phyloP scores from a whole-genome alignment of 1,139 yeast species.

The Pichia sp. region DNA sequence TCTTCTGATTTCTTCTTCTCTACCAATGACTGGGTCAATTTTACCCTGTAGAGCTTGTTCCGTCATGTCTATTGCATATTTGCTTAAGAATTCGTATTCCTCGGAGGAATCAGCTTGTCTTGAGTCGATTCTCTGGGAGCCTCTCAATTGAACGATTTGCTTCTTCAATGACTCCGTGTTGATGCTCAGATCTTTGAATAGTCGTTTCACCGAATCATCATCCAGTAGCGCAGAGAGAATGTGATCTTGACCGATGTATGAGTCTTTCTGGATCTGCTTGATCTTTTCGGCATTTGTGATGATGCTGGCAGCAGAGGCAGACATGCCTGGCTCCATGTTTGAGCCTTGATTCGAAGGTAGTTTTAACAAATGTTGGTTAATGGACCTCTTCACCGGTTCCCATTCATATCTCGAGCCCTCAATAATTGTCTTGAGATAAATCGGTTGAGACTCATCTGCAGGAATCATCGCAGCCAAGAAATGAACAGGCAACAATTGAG shows the following conservation, averaged over 20 bases:
- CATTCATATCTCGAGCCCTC: conserved; percentile 90
- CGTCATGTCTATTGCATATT: conserved; percentile 91
- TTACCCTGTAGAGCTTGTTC: conserved; percentile 89
- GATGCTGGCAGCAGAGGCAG: conserved; percentile 31
- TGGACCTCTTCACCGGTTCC: conserved; percentile 70
- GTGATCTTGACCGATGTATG: conserved; percentile 92
- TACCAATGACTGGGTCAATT: conserved; percentile 96
- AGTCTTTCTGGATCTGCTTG: conserved; percentile 84
- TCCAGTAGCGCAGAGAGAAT: conserved; percentile 78
- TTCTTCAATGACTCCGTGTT: conserved; percentile 69
- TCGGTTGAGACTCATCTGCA: conserved; percentile 45
- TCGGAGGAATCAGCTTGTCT: conserved; percentile 90
- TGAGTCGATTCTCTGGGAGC: conserved; percentile 87
- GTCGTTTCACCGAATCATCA: conserved; percentile 62
- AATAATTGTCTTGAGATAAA: conserved; percentile 76
- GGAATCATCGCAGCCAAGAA: conserved; percentile 89
- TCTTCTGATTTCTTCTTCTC: conserved; percentile 96
- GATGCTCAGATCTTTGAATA: conserved; percentile 72
- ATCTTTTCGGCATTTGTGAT: conserved; percentile 47
- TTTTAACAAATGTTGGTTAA: conserved; percentile 77
- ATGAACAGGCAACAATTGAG: conserved; percentile 83
- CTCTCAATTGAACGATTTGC: conserved; percentile 83
- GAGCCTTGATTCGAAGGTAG: conserved; percentile 88
- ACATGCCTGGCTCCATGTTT: conserved; percentile 31
- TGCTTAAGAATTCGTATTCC: conserved; percentile 75